Base-by-base conservation (phyloP, 2,329 filamentous ascomycete species). In the Colletotrichum zoysiae region DNA sequence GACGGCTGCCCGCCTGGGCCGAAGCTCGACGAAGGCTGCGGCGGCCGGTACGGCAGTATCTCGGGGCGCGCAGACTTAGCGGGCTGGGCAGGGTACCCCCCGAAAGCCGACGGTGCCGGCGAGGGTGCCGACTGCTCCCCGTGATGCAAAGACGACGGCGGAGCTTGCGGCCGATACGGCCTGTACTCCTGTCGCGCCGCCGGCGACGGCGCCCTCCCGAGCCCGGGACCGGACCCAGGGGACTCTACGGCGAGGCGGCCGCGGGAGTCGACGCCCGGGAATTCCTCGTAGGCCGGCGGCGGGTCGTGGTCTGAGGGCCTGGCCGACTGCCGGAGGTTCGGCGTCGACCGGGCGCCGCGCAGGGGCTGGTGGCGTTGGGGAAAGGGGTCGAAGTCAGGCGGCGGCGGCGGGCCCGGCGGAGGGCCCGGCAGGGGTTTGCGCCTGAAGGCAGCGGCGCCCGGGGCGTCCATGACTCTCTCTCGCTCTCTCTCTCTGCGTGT, bases 371-470 rank as follows among this genome's bases (percentile, higher is more conserved):
- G 53, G n/a, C 48, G 60, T 20, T 59, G 65, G 23, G 70, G 70
- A 65, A 69, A 72, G 23, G 70, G 70, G 55, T 72, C 70, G 20
- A 70, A 72, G 2, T 72, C 55, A 38, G 70, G 70, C n/a, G 70
- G 70, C 53, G 65, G 69, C 44, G 69, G 69, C n/a, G 66, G 60
- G n/a, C 46, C 60, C 38, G 65, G 65, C n/a, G 69, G 69, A 56
- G 65, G 69, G 23, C 65, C 48, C 20, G 70, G 70, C 60, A 72
- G 70, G 65, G 70, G 70, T 46, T 72, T 72, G 70, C 70, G 70
- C 60, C 56, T 60, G 38, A 72, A 53, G 3, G 50, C 26, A 11
- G 23, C 44, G 7, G 60, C 67, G 9, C 18, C 50, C 14, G 56
- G 63, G 67, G 65, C 30, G 42, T 59, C 46, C 70, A 72, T 72